Conservation (phyloP, 768 basidiomycete genomes). For the Mycena maculata region DNA sequence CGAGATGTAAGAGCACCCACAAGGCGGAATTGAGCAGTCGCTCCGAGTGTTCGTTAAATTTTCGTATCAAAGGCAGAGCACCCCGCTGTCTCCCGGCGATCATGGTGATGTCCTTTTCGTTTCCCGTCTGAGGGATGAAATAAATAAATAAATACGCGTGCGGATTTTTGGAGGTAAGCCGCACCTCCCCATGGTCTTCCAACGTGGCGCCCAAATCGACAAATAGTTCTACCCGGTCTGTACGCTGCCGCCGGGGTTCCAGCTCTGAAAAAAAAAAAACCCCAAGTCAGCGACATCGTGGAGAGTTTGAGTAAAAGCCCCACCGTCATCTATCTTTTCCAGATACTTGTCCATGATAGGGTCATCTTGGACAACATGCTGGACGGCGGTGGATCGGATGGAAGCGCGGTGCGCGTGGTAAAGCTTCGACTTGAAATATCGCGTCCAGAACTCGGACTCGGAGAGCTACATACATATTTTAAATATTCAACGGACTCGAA, state of each 20-base stretch:
- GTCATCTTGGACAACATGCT: slow-evolving; percentile 90
- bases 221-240: slow-evolving; percentile 78
- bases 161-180: slow-evolving; percentile 19
- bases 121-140: slow-evolving; percentile 72
- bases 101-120: slow-evolving; percentile 94
- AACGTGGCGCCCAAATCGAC: slow-evolving; percentile 89
- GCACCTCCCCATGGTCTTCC: slow-evolving; percentile 91
- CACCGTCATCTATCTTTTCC: slow-evolving; percentile 96
- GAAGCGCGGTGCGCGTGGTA: slow-evolving; percentile 96
- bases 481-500: too few relatives aligned
- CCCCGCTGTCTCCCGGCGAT: slow-evolving; percentile 90
- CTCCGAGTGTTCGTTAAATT: slow-evolving; percentile 98
- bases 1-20: slow-evolving; percentile 50
- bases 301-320: slow-evolving; percentile 34
- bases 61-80: slow-evolving; percentile 91
- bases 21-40: slow-evolving; percentile 84
- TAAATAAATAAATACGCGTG: not conserved
- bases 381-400: slow-evolving; percentile 85
- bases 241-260: slow-evolving; percentile 78
- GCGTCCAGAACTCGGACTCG: slow-evolving; percentile 94
- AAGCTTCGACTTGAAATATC: slow-evolving; percentile 95
- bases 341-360: slow-evolving; percentile 95
- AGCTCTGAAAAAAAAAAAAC: slow-evolving; percentile 59
- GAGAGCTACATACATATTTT: slow-evolving; percentile 79
- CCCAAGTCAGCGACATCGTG: slow-evolving; percentile 6